These are phyloP conservation scores for Apiospora malaysiana DNA, from an alignment of 2,329 filamentous ascomycete species.

Conservation along the genomic window DNA sequence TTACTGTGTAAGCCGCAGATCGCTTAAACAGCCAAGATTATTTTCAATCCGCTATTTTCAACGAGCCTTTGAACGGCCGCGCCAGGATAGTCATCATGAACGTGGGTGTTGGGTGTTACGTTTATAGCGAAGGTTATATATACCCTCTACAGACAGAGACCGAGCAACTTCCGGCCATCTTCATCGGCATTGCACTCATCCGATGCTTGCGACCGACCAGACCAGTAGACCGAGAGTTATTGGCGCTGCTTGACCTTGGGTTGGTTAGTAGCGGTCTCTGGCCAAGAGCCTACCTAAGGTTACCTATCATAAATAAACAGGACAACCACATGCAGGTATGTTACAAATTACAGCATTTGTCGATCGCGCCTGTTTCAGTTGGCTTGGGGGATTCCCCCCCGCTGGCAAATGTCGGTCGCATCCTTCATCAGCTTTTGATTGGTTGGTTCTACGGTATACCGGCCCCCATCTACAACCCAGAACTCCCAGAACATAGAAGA, in stretches of 20 bases:
- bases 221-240: too few relatives aligned
- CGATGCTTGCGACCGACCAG: too few relatives aligned
- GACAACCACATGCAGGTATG: not conserved
- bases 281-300: not conserved
- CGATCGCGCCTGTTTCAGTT: conserved; percentile 10
- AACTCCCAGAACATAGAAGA: too few relatives aligned
- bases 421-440: not conserved
- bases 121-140: too few relatives aligned
- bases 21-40: not conserved
- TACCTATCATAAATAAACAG: too few relatives aligned
- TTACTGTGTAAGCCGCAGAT: not conserved
- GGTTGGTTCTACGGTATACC: too few relatives aligned
- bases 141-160: too few relatives aligned
- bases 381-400: too few relatives aligned
- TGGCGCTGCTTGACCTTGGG: not conserved
- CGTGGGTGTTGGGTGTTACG: too few relatives aligned
- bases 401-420: not conserved
- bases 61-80: not conserved
- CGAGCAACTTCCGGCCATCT: not conserved
- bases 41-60: too few relatives aligned
- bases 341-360: not conserved
- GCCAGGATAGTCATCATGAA: too few relatives aligned
- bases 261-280: not conserved
- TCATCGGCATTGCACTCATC: not conserved
- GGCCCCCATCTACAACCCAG: too few relatives aligned